Conservation (phyloP, 805 yeast species). For the Yamadazyma paraphyllophila region DNA sequence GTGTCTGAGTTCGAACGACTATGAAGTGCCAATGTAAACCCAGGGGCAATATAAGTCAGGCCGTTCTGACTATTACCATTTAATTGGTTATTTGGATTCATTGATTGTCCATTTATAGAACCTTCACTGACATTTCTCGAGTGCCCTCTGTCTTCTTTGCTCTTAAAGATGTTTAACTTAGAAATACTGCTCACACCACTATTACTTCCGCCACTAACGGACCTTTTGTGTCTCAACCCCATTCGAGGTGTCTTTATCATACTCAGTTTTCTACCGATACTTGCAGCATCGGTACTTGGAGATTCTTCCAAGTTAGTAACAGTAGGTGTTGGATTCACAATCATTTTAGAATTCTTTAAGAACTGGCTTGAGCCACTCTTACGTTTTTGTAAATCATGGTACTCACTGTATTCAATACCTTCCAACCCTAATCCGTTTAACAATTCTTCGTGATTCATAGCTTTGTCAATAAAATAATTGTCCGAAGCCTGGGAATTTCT, state of each 20-base stretch:
- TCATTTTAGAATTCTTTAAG: conserved; percentile 9
- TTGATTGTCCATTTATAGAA: conserved; percentile 22
- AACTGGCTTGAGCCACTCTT: conserved; percentile 4
- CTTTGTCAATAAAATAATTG: conserved; percentile 12
- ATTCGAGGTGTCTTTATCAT: conserved; percentile 30
- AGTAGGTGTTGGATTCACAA: conserved; percentile 26
- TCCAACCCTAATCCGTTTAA: conserved; percentile 41
- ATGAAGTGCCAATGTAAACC: conserved; percentile 30
- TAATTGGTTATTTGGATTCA: conserved; percentile 11
- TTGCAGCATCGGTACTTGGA: conserved; percentile 6
- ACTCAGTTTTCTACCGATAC: conserved; percentile 24
- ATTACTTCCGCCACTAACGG: conserved; percentile 34
- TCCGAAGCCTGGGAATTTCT: conserved; percentile 5
- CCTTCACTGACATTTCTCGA: conserved; percentile 42
- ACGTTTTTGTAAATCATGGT: conserved; percentile 7
- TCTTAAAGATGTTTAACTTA: conserved; percentile 35
- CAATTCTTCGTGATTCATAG: conserved; percentile 18
- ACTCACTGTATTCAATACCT: conserved; percentile 28
- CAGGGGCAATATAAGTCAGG: conserved; percentile 41
- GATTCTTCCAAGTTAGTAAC: conserved; percentile 36
- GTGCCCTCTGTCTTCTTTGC: conserved; percentile 28
- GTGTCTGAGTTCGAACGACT: conserved; percentile 9
- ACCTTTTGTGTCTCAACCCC: conserved; percentile 40
- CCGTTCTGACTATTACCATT: too few relatives aligned
- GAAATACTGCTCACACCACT: conserved; percentile 19